Conservation (phyloP, 768 basidiomycete species). For the Pisolithus microcarpus region DNA sequence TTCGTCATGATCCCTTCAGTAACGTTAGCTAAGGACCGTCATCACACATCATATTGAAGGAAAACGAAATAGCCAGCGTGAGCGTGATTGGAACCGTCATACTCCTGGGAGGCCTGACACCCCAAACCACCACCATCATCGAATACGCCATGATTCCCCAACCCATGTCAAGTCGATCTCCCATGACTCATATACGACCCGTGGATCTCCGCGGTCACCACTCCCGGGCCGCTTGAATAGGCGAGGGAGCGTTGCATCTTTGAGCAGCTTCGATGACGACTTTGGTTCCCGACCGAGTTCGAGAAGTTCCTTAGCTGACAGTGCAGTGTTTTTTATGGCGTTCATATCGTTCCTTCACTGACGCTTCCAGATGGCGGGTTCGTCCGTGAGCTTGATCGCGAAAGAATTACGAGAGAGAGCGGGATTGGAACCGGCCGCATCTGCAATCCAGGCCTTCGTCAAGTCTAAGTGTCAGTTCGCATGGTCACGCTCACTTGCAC, state of each 20-base stretch:
- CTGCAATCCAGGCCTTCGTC: conserved; percentile 37
- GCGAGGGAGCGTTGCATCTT: conserved; percentile 35
- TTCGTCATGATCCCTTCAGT: conserved; percentile 2
- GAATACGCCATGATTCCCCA: conserved; percentile 21
- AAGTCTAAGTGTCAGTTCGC: conserved; percentile 34
- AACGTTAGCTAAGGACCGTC: conserved; percentile 21
- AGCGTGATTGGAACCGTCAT: conserved; percentile 43
- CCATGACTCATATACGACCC: conserved; percentile 11
- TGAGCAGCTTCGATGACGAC: conserved; percentile 36
- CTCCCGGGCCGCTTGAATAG: conserved; percentile 12
- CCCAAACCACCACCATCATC: conserved; percentile 21
- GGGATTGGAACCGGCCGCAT: conserved; percentile 48
- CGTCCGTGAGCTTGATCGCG: conserved; percentile 34
- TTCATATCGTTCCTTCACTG: not conserved
- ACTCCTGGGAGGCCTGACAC: conserved; percentile 15
- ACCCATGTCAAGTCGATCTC: conserved; percentile 17
- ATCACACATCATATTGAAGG: conserved; percentile 21
- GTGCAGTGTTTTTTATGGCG: conserved; percentile 30
- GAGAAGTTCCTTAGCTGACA: conserved; percentile 42
- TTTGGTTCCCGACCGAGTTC: conserved; percentile 40
- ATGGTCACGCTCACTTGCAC: conserved; percentile 28
- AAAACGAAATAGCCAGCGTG: conserved; percentile 34
- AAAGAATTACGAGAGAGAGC: conserved; percentile 43
- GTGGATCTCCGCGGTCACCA: conserved; percentile 3
- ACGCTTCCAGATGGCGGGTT: conserved; percentile 38